Conservation (phyloP, 2,329 filamentous ascomycete genomes). For the Epichloe glyceriae region DNA sequence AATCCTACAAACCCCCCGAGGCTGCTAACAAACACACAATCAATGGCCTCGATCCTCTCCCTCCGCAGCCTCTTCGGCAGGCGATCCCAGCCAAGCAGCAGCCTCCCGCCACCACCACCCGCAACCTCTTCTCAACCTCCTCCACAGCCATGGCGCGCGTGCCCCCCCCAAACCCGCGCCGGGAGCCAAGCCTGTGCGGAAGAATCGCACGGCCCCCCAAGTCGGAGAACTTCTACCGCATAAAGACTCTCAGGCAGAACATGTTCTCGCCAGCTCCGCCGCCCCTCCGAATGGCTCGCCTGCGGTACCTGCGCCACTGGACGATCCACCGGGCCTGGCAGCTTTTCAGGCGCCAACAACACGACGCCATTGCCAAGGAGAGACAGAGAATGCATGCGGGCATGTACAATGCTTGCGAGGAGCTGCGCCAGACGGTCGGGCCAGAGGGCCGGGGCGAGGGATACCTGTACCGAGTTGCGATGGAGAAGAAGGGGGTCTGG, state of each 20-base stretch:
- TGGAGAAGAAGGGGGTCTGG: conserved; percentile 84
- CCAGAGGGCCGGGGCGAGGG: conserved; percentile 48
- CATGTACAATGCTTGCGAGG: conserved; percentile 80
- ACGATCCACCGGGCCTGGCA: conserved; percentile 96
- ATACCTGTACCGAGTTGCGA: conserved; percentile 71
- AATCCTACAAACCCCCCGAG: neutral
- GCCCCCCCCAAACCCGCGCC: conserved; percentile 14
- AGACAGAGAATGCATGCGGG: conserved; percentile 68
- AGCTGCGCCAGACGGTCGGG: conserved; percentile 50
- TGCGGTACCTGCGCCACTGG: conserved; percentile 87
- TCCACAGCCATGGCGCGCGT: conserved; percentile 18
- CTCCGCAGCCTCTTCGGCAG: conserved; percentile 19
- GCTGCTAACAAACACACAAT: neutral
- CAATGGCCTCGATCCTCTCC: conserved; percentile 18
- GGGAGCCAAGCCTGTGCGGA: conserved; percentile 14
- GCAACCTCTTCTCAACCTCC: conserved; percentile 21
- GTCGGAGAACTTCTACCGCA: conserved; percentile 28
- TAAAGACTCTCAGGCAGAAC: conserved; percentile 32
- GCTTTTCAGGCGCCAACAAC: conserved; percentile 59
- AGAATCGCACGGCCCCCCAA: conserved; percentile 16
- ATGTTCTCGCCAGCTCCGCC: conserved; percentile 40
- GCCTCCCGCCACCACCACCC: conserved; percentile 4
- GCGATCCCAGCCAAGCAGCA: conserved; percentile 7
- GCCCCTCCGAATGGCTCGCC: conserved; percentile 79
- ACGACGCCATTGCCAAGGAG: conserved; percentile 50